Evolutionary conservation across 306 rosid genomes (phyloP).

Genomic region (Lathyrus sativus): DNA sequence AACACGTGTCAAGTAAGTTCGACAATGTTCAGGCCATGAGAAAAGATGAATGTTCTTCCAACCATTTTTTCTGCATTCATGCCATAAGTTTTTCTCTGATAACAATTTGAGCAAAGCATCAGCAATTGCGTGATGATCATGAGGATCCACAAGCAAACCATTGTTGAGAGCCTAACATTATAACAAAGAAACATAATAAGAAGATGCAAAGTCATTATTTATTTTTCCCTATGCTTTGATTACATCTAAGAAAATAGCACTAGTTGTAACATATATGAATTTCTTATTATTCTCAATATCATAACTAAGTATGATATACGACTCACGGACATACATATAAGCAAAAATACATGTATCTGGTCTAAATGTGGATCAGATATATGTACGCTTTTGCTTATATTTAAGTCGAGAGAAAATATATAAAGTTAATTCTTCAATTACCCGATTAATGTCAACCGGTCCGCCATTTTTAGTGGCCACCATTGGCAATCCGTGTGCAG

Average conservation of each 20-base stretch:
- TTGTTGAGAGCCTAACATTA: constrained; percentile 42
- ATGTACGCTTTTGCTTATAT: neutral
- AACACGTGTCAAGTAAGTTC: constrained; percentile 42
- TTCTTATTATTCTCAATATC: neutral
- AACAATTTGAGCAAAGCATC: constrained; percentile 41
- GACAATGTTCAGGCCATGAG: constrained; percentile 47
- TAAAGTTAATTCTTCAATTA: constrained; percentile 38
- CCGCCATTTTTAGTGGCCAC: constrained; percentile 95
- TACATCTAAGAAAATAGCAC: constrained; percentile 18
- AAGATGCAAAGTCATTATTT: constrained; percentile 11
- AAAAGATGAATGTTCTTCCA: constrained; percentile 50
- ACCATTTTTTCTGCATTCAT: constrained; percentile 43
- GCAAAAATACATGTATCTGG: neutral
- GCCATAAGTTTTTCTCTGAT: constrained; percentile 47
- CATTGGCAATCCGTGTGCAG: constrained; percentile 94
- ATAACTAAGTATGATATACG: constrained; percentile 11
- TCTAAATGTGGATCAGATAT: neutral
- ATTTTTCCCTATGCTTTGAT: constrained; percentile 11
- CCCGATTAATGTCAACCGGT: constrained; percentile 89
- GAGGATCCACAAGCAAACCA: constrained; percentile 50
- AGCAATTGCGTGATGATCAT: constrained; percentile 46
- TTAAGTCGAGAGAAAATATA: neutral
- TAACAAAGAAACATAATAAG: constrained; percentile 10
- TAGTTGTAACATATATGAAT: neutral
- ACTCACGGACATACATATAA: too few relatives aligned